phyloP scores from a whole-genome alignment of 2,329 filamentous ascomycete genomes.

The Catunica adiposa region DNA sequence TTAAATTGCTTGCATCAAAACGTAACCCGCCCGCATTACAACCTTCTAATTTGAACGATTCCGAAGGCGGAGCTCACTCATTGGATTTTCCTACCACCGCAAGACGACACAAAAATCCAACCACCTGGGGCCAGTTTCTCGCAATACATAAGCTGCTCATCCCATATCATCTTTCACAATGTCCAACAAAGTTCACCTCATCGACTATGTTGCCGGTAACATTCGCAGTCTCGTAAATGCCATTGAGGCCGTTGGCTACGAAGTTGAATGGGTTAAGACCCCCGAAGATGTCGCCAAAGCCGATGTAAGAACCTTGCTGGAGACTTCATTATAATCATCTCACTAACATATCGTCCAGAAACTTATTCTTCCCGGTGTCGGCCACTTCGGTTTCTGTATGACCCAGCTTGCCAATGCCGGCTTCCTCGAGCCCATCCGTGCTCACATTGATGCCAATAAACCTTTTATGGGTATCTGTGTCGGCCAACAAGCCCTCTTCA shows the following conservation, averaged over 20 bases:
- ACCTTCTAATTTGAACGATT: neutral
- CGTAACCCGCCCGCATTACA: neutral
- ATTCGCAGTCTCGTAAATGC: constrained; percentile 92
- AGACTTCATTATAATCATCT: neutral
- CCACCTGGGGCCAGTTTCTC: neutral
- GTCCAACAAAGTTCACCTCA: constrained; percentile 63
- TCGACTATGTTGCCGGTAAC: constrained; percentile 91
- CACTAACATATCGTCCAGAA: constrained; percentile 36
- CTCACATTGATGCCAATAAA: constrained; percentile 79
- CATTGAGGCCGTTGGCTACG: constrained; percentile 87
- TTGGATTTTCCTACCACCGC: neutral
- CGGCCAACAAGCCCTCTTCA: constrained; percentile 77
- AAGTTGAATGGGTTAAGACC: constrained; percentile 77
- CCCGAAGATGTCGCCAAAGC: constrained; percentile 73
- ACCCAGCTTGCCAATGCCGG: constrained; percentile 66
- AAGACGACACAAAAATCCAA: neutral
- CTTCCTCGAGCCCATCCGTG: constrained; percentile 65
- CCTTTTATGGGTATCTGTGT: constrained; percentile 98
- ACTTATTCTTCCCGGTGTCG: constrained; percentile 89
- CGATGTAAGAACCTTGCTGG: constrained; percentile 42
- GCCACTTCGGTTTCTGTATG: constrained; percentile 93
- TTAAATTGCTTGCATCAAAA: neutral
- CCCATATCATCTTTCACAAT: constrained; percentile 18
- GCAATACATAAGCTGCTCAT: neutral
- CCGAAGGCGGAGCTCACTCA: constrained; percentile 10